These are phyloP conservation scores for Xylaria sp. DNA, from an alignment of 2,329 filamentous ascomycete species.

Conservation along the genomic window DNA sequence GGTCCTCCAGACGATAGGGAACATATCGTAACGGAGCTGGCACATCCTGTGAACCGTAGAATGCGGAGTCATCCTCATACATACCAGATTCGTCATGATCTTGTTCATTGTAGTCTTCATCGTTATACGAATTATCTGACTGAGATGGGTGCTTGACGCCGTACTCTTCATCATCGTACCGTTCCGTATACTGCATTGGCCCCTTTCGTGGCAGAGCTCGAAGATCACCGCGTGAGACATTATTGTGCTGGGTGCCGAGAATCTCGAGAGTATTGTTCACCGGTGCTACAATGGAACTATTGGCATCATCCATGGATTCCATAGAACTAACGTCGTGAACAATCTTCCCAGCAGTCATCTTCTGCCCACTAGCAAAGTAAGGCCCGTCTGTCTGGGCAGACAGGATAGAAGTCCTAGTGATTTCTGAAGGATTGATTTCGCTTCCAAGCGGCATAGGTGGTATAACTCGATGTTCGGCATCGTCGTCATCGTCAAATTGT, in stretches of 20 bases:
- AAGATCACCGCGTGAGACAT: constrained; percentile 55
- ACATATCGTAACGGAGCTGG: constrained; percentile 60
- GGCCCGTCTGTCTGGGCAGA: constrained; percentile 74
- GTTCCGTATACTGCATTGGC: constrained; percentile 38
- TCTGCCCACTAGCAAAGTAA: constrained; percentile 60
- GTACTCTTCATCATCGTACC: constrained; percentile 45
- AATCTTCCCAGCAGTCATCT: constrained; percentile 58
- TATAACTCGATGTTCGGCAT: constrained; percentile 50
- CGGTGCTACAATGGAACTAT: constrained; percentile 54
- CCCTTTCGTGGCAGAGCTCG: constrained; percentile 48
- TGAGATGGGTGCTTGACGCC: constrained; percentile 38
- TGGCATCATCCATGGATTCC: constrained; percentile 47
- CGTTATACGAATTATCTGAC: constrained; percentile 34
- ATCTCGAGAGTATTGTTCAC: constrained; percentile 47
- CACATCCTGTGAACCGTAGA: constrained; percentile 57
- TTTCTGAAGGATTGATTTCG: constrained; percentile 76
- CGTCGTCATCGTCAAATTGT: constrained; percentile 45
- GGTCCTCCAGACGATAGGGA: constrained; percentile 63
- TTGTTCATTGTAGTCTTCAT: constrained; percentile 43
- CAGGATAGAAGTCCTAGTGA: constrained; percentile 81
- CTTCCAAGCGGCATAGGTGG: constrained; percentile 87
- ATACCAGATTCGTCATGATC: constrained; percentile 33
- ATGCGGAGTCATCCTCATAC: constrained; percentile 43
- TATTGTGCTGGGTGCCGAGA: constrained; percentile 63
- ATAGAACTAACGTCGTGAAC: constrained; percentile 55